A percentile compares a stretch with the other conserved stretches of the same genome.
Evolutionary conservation across 768 basidiomycete genomes (phyloP).

Genomic region (Pleurotus platypus): DNA sequence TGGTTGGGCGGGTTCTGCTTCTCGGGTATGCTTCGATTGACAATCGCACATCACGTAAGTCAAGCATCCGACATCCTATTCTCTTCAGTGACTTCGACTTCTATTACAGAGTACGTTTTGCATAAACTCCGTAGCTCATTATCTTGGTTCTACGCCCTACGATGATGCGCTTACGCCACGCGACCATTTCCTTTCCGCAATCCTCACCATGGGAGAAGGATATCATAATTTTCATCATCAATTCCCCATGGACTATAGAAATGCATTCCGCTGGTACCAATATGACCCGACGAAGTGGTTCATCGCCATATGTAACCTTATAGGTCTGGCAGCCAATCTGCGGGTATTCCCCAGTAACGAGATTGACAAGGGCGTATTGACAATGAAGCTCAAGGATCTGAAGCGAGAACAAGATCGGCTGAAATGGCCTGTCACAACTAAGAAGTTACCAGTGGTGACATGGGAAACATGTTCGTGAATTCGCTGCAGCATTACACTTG

Average conservation of each 20-base stretch:
- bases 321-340: slow-evolving; percentile 79
- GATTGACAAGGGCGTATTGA: slow-evolving; percentile 74
- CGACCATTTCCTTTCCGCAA: slow-evolving; percentile 77
- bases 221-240: slow-evolving; percentile 93
- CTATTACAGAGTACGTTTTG: slow-evolving; percentile 71
- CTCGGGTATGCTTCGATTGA: slow-evolving; percentile 66
- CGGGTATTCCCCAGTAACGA: slow-evolving; percentile 87
- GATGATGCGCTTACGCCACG: slow-evolving; percentile 77
- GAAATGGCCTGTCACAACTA: slow-evolving; percentile 53
- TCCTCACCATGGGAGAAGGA: slow-evolving; percentile 84
- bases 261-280: slow-evolving; percentile 78
- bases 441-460: slow-evolving; percentile 67
- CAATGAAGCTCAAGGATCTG: slow-evolving; percentile 80
- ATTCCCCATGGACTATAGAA: slow-evolving; percentile 85
- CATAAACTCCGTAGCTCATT: slow-evolving; percentile 87
- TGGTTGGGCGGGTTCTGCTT: slow-evolving; percentile 78
- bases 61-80: slow-evolving; percentile 7
- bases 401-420: slow-evolving; percentile 60
- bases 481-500: background rate
- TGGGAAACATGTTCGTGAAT: slow-evolving; percentile 74
- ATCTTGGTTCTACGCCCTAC: slow-evolving; percentile 76
- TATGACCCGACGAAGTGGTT: slow-evolving; percentile 98
- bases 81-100: slow-evolving; percentile 2
- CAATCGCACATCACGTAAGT: slow-evolving; percentile 79
- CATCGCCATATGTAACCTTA: slow-evolving; percentile 56